These are phyloP conservation scores for Dioscorea cayenensis DNA, from an alignment of 116 monocot genomes.

Conservation along the genomic window DNA sequence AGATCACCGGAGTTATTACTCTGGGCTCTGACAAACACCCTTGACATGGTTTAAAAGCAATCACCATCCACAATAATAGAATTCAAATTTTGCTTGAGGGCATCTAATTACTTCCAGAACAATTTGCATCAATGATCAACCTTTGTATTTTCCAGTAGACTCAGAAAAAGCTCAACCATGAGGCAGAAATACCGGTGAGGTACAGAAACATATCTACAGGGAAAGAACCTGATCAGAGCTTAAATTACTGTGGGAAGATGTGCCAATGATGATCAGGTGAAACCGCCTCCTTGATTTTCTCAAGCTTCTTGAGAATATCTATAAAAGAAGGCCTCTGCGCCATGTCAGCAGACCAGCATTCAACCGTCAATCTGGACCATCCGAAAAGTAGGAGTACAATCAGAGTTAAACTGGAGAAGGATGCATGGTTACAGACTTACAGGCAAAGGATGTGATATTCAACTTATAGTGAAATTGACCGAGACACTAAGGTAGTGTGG, in stretches of 20 bases:
- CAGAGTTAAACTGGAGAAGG: no score
- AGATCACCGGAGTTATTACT: no score
- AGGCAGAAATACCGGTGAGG: not conserved
- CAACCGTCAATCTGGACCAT: conserved; percentile 53
- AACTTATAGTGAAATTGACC: no score
- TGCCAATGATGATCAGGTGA: conserved; percentile 72
- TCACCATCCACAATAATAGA: no score
- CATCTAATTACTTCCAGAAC: no score
- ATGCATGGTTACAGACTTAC: not conserved
- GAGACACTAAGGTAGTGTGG: not conserved
- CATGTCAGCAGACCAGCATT: conserved; percentile 86
- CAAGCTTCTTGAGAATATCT: conserved; percentile 88
- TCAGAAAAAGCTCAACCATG: not conserved
- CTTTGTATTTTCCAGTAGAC: no score
- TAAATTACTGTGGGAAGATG: conserved; percentile 26
- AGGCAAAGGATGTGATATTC: not conserved
- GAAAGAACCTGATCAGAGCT: not conserved
- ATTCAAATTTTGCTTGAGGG: no score
- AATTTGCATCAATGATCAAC: no score
- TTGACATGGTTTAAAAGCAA: no score
- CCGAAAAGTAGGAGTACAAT: no score
- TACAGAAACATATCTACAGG: not conserved
- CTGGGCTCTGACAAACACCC: no score
- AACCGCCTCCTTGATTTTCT: conserved; percentile 74
- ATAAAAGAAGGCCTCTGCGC: conserved; percentile 70